Base-by-base conservation (phyloP, 106 monocot species). In the Platanthera guangdongensis region DNA sequence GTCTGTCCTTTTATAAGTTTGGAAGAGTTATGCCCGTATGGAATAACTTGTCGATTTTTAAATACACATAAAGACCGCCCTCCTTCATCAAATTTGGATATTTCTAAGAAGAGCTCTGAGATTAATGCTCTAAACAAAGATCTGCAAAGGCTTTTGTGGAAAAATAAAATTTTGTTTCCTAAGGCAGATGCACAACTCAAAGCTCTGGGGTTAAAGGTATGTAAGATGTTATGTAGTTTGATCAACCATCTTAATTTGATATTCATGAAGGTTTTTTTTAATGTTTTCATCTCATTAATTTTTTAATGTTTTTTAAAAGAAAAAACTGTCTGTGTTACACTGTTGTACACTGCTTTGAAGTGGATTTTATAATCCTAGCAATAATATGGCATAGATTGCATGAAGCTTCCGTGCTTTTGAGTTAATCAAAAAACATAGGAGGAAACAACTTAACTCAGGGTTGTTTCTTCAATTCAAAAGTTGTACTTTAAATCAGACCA, bases 91-190 rank as follows among this genome's bases (percentile, higher is more conserved):
- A 52, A 78, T 73, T 49, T 72, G 15, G 71, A 81, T 73, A 52
- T 59, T 76, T n/a, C 53, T 54, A 86, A 77, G 63, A 75, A 57
- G 51, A 84, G 39, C 55, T 53, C 21, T 48, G 96, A 97, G 77
- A 80, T 85, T 14, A 97, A 97, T 81, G 64, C 47, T 77, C 72
- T 97, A 51, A 91, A 52, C 57, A 97, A 93, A 83, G 91, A 91
- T 73, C 74, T 93, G 14, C 96, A 97, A 82, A 93, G 77, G 81
- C 87, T 90, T 47, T 78, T 97, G 80, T 97, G 96, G 96, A 97
- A 97, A 84, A 91, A 91, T 77, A 89, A 88, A 84, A 72, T 87
- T 54, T 82, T 50, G 39, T 97, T 89, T 83, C 89, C 93, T 1
- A 93, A 82, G 81, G 91, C 96, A 22, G 83, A 88, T 84, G 79